Conservation (phyloP, 305 asterid genomes). For the Salvia sclarea region DNA sequence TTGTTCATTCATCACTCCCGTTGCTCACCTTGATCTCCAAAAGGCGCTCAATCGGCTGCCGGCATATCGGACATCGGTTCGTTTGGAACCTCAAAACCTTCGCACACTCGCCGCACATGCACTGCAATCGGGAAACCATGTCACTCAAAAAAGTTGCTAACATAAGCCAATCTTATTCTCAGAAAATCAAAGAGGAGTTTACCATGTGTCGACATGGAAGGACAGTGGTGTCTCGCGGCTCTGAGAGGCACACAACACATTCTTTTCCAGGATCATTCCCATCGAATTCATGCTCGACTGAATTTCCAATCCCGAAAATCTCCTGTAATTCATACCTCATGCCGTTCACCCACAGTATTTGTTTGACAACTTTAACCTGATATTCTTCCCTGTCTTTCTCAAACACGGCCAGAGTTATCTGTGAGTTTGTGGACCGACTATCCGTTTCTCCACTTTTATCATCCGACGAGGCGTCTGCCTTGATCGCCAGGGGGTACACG, state of each 20-base stretch:
- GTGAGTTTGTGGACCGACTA: constrained; percentile 63
- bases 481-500: constrained; percentile 73
- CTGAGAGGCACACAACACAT: constrained; percentile 95
- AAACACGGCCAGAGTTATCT: constrained; percentile 85
- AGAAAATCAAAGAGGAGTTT: constrained; percentile 6
- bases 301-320: constrained; percentile 82
- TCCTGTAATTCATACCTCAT: constrained; percentile 84
- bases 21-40: constrained; percentile 91
- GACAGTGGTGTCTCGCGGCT: constrained; percentile 95
- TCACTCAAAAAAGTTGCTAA: background rate
- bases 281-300: constrained; percentile 72
- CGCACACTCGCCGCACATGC: constrained; percentile 97
- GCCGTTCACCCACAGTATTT: constrained; percentile 76
- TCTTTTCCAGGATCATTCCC: constrained; percentile 91
- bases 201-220: constrained; percentile 98
- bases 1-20: constrained; percentile 51
- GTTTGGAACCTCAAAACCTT: constrained; percentile 95
- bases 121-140: constrained; percentile 50
- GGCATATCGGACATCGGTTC: constrained; percentile 88
- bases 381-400: constrained; percentile 76
- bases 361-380: constrained; percentile 70
- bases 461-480: constrained; percentile 67
- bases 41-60: constrained; percentile 95
- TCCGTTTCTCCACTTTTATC: constrained; percentile 45
- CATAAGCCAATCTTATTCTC: background rate